A percentile compares a stretch with the other conserved stretches of the same genome.
Evolutionary conservation across 2,329 filamentous ascomycete genomes (phyloP).

Genomic region (Ophiobolus disseminans): DNA sequence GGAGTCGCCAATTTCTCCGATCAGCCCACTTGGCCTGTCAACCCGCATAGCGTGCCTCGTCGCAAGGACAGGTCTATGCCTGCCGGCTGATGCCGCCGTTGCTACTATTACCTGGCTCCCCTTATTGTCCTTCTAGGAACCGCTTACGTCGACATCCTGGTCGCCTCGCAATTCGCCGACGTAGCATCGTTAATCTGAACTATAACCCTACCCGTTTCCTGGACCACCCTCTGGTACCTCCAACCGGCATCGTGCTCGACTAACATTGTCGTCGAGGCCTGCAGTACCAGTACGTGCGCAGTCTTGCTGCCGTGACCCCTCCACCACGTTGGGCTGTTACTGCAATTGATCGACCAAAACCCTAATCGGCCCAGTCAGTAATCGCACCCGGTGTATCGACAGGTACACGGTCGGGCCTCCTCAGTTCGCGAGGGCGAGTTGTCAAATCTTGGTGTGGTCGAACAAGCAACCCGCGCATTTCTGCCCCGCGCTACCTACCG

Average conservation of each 20-base stretch:
- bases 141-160: conserved; percentile 31
- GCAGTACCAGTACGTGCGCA: conserved; percentile 22
- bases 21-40: conserved; percentile 19
- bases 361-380: not conserved
- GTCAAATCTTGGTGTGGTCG: not conserved
- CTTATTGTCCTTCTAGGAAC: conserved; percentile 35
- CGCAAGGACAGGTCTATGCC: conserved; percentile 34
- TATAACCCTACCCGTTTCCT: conserved; percentile 24
- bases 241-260: conserved; percentile 19
- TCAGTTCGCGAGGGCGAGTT: not conserved
- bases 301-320: conserved; percentile 8
- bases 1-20: conserved; percentile 32
- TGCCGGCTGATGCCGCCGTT: conserved; percentile 37
- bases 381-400: not conserved
- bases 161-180: conserved; percentile 36
- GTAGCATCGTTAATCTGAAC: conserved; percentile 29
- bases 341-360: not conserved
- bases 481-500: not conserved
- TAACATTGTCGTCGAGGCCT: conserved; percentile 17
- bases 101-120: conserved; percentile 27
- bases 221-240: conserved; percentile 27
- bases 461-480: not conserved
- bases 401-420: too few relatives aligned
- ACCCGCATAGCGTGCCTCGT: conserved; percentile 31
- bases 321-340: conserved; percentile 5